Evolutionary conservation across 2,329 filamentous ascomycete species (phyloP).

Genomic region (Hypomyces perniciosus): DNA sequence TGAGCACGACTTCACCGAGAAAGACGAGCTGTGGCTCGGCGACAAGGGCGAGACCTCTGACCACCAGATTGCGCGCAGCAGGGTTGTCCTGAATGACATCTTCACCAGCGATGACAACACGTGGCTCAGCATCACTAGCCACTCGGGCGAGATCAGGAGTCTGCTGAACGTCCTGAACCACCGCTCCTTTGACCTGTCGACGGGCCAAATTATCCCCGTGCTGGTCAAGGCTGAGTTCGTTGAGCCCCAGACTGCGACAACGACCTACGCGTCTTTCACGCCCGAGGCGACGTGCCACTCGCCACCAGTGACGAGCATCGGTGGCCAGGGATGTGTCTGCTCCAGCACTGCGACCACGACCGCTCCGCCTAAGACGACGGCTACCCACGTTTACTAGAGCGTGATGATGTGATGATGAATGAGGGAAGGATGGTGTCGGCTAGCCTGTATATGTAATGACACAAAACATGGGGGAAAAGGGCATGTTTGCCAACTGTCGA

Average conservation of each 20-base stretch:
- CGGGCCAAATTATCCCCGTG: conserved; percentile 62
- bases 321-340: conserved; percentile 37
- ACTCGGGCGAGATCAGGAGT: conserved; percentile 51
- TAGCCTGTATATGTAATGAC: too few relatives aligned
- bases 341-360: conserved; percentile 12
- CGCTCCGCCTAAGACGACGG: not conserved
- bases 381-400: not conserved
- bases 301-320: conserved; percentile 39
- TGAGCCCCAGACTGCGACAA: conserved; percentile 23
- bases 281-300: conserved; percentile 38
- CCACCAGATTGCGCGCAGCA: conserved; percentile 45
- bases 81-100: conserved; percentile 49
- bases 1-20: conserved; percentile 56
- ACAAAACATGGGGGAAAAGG: too few relatives aligned
- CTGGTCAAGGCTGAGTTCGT: conserved; percentile 54
- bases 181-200: conserved; percentile 54
- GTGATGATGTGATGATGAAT: too few relatives aligned
- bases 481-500: too few relatives aligned
- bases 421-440: too few relatives aligned
- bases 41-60: conserved; percentile 35
- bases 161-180: conserved; percentile 54
- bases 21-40: conserved; percentile 41
- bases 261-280: conserved; percentile 29
- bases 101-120: conserved; percentile 47
- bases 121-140: conserved; percentile 55